These are phyloP conservation scores for Osmanthus fragrans DNA, from an alignment of 257 asterid species.

Conservation along the genomic window DNA sequence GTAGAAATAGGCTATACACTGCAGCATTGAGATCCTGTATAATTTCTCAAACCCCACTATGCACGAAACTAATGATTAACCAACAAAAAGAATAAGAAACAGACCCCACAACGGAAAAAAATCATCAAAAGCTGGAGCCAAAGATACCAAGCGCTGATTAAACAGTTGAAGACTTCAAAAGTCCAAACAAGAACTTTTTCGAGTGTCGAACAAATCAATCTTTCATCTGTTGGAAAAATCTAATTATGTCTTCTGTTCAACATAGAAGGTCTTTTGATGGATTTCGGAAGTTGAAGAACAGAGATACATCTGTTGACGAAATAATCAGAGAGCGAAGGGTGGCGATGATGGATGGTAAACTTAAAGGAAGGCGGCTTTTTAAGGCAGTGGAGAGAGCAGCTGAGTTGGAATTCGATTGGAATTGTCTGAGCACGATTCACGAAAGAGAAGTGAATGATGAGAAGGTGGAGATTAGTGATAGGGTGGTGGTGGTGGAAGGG, in stretches of 20 bases:
- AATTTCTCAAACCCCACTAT: slow-evolving; percentile 6
- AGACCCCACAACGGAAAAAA: slow-evolving; percentile 37
- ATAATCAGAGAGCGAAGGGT: slow-evolving; percentile 45
- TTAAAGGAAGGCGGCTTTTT: slow-evolving; percentile 46
- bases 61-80: slow-evolving; percentile 1
- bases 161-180: slow-evolving; percentile 23
- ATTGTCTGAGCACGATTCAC: neutral
- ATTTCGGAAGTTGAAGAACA: slow-evolving; percentile 21
- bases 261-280: slow-evolving; percentile 20
- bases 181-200: slow-evolving; percentile 2
- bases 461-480: slow-evolving; percentile 5
- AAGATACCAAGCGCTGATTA: slow-evolving; percentile 28
- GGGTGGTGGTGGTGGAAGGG: slow-evolving; percentile 23
- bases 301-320: slow-evolving; percentile 37
- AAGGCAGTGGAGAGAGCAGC: neutral
- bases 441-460: slow-evolving; percentile 10
- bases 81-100: slow-evolving; percentile 12
- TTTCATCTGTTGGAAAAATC: slow-evolving; percentile 29
- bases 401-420: slow-evolving; percentile 13
- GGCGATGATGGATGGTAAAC: slow-evolving; percentile 40
- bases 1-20: neutral
- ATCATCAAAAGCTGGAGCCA: slow-evolving; percentile 30
- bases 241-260: slow-evolving; percentile 48
- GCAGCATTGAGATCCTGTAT: neutral
- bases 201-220: neutral